A percentile compares a stretch with the other conserved stretches of the same genome.
Conservation (phyloP, 2,329 filamentous ascomycete species). For the Akanthomyces dipterigenus region DNA sequence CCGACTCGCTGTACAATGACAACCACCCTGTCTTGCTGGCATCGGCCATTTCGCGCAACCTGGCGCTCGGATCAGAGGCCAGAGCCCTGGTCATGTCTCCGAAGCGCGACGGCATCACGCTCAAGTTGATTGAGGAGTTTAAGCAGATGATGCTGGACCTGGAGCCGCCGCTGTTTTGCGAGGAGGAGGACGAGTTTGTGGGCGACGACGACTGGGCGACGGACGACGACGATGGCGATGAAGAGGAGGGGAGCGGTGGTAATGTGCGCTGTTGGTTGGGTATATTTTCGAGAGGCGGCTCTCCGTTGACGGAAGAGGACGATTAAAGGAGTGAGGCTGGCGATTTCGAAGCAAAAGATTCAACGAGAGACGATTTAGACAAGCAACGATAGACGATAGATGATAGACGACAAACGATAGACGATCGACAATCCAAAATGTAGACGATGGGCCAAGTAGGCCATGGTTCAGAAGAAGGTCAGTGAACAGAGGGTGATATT, state of each 20-base stretch:
- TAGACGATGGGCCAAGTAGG: neutral
- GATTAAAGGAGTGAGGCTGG: neutral
- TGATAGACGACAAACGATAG: neutral
- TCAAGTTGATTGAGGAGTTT: slow-evolving; percentile 57
- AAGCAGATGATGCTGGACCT: slow-evolving; percentile 51
- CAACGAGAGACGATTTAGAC: neutral
- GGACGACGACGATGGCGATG: slow-evolving; percentile 39
- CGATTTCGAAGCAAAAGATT: neutral
- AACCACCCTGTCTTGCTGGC: slow-evolving; percentile 72
- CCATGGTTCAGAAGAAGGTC: neutral
- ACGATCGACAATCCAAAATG: no score
- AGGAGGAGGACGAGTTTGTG: slow-evolving; percentile 55
- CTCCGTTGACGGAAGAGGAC: slow-evolving; percentile 9
- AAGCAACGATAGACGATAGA: neutral
- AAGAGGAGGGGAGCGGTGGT: slow-evolving; percentile 33
- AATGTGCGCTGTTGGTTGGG: slow-evolving; percentile 64
- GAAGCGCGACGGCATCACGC: slow-evolving; percentile 61
- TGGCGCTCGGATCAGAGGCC: slow-evolving; percentile 49
- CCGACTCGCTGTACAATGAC: slow-evolving; percentile 82
- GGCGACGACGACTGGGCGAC: slow-evolving; percentile 70
- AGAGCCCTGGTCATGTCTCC: slow-evolving; percentile 77
- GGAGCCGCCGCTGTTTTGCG: slow-evolving; percentile 38
- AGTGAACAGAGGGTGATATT: neutral
- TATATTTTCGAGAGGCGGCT: slow-evolving; percentile 41
- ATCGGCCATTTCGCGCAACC: slow-evolving; percentile 59